These are phyloP conservation scores for Colletotrichum plurivorum DNA, from an alignment of 2,329 filamentous ascomycete genomes.

Conservation along the genomic window DNA sequence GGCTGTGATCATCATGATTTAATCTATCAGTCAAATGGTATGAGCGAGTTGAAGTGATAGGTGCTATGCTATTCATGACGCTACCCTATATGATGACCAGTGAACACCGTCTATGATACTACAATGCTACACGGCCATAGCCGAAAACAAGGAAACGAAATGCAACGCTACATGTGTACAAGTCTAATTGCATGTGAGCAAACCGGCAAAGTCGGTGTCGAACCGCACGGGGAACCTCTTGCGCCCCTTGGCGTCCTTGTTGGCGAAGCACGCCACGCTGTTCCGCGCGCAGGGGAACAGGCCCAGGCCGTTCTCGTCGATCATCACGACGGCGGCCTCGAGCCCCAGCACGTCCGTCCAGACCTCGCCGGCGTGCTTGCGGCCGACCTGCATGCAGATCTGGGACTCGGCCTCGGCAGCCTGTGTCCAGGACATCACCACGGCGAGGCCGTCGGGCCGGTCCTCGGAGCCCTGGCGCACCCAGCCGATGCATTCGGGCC, in stretches of 20 bases:
- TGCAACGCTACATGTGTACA: not conserved
- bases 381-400: slow-evolving; percentile 28
- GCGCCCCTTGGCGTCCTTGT: slow-evolving; percentile 23
- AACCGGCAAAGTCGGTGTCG: slow-evolving; percentile 19
- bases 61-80: not conserved
- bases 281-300: slow-evolving; percentile 20
- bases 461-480: slow-evolving; percentile 28
- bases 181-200: slow-evolving; percentile 9
- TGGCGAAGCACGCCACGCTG: slow-evolving; percentile 34
- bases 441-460: slow-evolving; percentile 17
- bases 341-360: slow-evolving; percentile 31
- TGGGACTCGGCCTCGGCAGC: slow-evolving; percentile 14
- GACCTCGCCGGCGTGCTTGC: slow-evolving; percentile 15
- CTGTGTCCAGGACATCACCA: slow-evolving; percentile 32
- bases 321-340: slow-evolving; percentile 7
- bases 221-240: slow-evolving; percentile 28
- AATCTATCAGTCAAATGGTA: not conserved
- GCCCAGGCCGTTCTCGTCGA: slow-evolving; percentile 23
- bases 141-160: no score
- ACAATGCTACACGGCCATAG: not conserved
- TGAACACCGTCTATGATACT: not conserved
- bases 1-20: no score
- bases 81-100: not conserved
- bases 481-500: slow-evolving; percentile 30
- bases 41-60: no score